Evolutionary conservation across 2,329 filamentous ascomycete species (phyloP), one percentile per base, ranked within the genome.

Genomic region (Verticillium zaregamsianum): DNA sequence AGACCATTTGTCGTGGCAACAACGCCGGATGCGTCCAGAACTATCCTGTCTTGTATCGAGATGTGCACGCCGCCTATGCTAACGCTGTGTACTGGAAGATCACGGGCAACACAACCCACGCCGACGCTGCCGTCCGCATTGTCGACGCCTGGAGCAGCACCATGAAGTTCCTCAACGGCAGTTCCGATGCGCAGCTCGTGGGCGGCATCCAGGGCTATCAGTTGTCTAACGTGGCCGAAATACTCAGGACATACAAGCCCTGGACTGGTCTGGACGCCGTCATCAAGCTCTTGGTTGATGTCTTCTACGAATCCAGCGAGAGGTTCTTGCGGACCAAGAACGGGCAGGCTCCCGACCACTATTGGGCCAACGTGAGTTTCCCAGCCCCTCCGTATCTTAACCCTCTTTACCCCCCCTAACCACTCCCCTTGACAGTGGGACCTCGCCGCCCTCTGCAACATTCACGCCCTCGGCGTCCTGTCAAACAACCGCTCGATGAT

Each of bases 211-310:
- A 78, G 55, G 75, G 76, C 0, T 80, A 80, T 60, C 70, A 81
- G 62, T 68, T 82, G 14, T 79, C 78, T 17, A 82, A 81, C 56
- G 79, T 75, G 0, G 80, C 72, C 0, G 79, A 82, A 61, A 68
- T 81, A 2, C 67, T 81, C 57, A 68, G 76, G 2, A 65, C 61
- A 20, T 74, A 78, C 59, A 32, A 59, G 7, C 70, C 68, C 2
- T 79, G 76, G 73, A 28, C 64, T 14, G 62, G 64, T 12, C 61
- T 73, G 11, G 60, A 65, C 1, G 68, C 2, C 49, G 49, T 25
- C 59, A 60, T 58, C 8, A 63, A 60, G 6, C 73, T 74, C 71
- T 62, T 76, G 55, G 59, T 64, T 7, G 62, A 69, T 23, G 63
- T 74, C n/a, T 76, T 78, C 60, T 70, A 69, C 23, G 62, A 68